Evolutionary conservation across 371 early-diverging fungal species (phyloP).

Genomic region (Actinomortierella wolfii): DNA sequence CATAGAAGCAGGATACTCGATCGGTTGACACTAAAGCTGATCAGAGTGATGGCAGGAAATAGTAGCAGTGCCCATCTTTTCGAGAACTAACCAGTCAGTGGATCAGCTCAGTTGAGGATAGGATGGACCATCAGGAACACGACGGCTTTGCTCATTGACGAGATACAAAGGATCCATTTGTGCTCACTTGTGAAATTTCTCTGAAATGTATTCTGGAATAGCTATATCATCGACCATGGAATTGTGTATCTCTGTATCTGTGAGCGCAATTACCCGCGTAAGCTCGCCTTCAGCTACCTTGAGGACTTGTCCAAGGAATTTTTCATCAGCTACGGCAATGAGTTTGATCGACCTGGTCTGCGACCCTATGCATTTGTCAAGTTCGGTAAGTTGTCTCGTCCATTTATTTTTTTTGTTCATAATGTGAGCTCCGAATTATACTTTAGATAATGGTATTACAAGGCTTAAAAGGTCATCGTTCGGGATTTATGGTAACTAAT

Average conservation of each 20-base stretch:
- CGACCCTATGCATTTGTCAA: constrained; percentile 97
- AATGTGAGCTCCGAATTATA: too few species aligned
- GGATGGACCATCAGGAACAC: too few species aligned
- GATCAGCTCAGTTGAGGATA: too few species aligned
- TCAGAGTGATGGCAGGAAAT: too few species aligned
- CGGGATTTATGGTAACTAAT: neutral
- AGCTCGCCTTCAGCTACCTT: constrained; percentile 93
- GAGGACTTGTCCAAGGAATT: constrained; percentile 96
- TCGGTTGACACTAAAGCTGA: too few species aligned
- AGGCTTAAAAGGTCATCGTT: neutral
- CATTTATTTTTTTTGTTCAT: too few species aligned
- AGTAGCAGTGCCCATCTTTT: too few species aligned
- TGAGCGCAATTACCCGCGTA: constrained; percentile 93
- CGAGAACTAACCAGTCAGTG: too few species aligned
- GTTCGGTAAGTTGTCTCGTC: constrained; percentile 71
- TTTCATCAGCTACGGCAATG: constrained; percentile 87
- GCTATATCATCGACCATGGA: constrained; percentile 93
- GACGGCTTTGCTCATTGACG: too few species aligned
- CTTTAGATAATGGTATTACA: neutral
- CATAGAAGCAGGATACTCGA: too few species aligned
- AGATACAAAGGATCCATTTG: neutral
- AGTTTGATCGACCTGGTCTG: constrained; percentile 82
- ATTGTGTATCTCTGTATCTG: constrained; percentile 94
- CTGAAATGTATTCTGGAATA: constrained; percentile 39
- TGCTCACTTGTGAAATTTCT: too few species aligned